Evolutionary conservation across 441 rosid species (phyloP), one percentile per base, ranked within the genome.

Genomic region (Erysimum pusillum): DNA sequence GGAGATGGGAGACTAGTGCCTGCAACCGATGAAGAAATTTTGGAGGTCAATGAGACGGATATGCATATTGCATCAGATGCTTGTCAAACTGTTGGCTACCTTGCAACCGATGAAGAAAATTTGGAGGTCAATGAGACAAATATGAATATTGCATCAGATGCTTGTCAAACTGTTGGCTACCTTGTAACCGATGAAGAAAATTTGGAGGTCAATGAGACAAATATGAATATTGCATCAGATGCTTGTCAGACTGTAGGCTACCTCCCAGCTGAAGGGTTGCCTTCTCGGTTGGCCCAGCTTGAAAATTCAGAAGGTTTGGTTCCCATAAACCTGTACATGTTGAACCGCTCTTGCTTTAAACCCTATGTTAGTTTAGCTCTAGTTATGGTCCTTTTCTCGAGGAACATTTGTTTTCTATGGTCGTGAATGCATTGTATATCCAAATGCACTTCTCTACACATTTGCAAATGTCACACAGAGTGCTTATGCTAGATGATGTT

Each of bases 21-120:
- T 76, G 99, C 99, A 20, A 95, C 99, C 6, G 99, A 92, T 84
- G 97, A 91, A 82, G 99, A 95, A 86, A 83, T 87, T 64, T 85
- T 91, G 91, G 92, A 89, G 86, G 96, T 95, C 71, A 87, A 88
- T 63, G 90, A 84, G 57, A 74, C 71, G 1, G 85, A 85, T 68
- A 79, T 84, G 87, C 87, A 76, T 80, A 69, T 77, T 67, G 82
- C 85, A 76, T 69, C 87, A 11, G 85, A 89, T 53, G 60, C 78
- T 75, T 82, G 78, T 75, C 85, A 88, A 88, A 76, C 58, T 67
- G 38, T 81, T 42, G 84, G 80, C 52, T 77, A 83, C 79, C 80
- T 73, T 73, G 99, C 99, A 31, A 95, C 98, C 5, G 96, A 91
- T 84, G 97, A 91, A 82, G 99, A 91, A 86, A 83, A 84, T 64